Evolutionary conservation across 2,329 filamentous ascomycete genomes (phyloP), one percentile per base, ranked within the genome.

Genomic region (Dactylellina drechsleri): DNA sequence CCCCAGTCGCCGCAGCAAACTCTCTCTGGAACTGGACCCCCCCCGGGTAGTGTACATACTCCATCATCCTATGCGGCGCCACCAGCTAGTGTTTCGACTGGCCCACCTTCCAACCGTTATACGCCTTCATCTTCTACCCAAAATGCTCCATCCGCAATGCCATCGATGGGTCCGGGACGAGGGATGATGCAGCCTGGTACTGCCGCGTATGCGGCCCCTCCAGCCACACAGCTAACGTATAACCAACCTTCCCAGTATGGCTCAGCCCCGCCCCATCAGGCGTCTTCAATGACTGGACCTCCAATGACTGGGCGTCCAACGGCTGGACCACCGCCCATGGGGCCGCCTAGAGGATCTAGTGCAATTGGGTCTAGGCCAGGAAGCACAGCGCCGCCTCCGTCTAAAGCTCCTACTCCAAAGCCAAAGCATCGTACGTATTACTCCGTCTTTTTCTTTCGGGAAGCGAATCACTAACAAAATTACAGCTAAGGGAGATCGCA

Each of bases 401-500:
- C 86, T 75, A 83, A 81, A 50, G 83, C 84, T 43, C 77, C 84
- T 41, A 80, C 84, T 36, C 81, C 86, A 43, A 81, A 85, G 80
- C 80, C 85, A 28, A 92, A 88, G 81, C 87, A 95, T 80, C 92
- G 93, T 84, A 84, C 18, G 20, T 62, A 31, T 72, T 16, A 7
- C 52, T 31, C 80, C 62, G 70, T 58, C 61, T 59, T 40, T 53
- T 62, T 23, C 56, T 12, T 20, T 4, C 36, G 60, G 45, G 10
- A 50, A 53, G 20, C 28, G 43, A 18, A 47, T 54, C 68, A 81
- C 71, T 77, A 79, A 81, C 77, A 79, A 43, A 26, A 47, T 23
- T 64, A 65, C 64, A 85, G 85, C 86, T 75, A 83, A 91, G 49
- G 94, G 94, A 78, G 94, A 98, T 82, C 90, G 94, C 58, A 92